These are phyloP conservation scores for Pezicula radicicola DNA, from an alignment of 2,329 filamentous ascomycete genomes.

Conservation along the genomic window DNA sequence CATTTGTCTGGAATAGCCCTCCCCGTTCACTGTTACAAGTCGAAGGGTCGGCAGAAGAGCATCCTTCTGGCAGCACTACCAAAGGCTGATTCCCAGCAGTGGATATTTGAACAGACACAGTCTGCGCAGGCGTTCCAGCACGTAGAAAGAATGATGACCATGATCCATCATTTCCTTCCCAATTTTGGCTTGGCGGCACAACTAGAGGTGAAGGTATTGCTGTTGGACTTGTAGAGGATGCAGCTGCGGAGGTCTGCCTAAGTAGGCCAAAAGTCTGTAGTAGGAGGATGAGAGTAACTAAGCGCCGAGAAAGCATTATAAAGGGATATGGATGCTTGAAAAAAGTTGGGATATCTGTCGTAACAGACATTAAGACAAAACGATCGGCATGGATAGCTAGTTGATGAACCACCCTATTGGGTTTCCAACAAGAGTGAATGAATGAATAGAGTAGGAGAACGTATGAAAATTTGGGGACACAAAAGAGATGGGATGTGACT, in stretches of 20 bases:
- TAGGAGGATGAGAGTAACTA: too few relatives aligned
- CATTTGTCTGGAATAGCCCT: constrained; percentile 4
- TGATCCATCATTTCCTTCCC: constrained; percentile 29
- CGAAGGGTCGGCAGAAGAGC: constrained; percentile 4
- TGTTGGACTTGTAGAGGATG: not conserved
- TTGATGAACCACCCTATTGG: too few relatives aligned
- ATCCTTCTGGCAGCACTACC: constrained; percentile 19
- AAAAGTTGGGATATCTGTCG: too few relatives aligned
- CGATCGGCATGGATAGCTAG: too few relatives aligned
- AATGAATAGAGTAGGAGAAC: too few relatives aligned
- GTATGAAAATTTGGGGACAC: too few relatives aligned
- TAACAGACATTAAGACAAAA: too few relatives aligned
- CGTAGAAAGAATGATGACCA: constrained; percentile 37
- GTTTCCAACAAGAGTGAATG: too few relatives aligned
- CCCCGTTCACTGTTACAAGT: constrained; percentile 11
- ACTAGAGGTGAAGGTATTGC: not conserved
- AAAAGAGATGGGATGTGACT: too few relatives aligned
- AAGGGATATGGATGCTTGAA: too few relatives aligned
- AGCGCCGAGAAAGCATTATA: too few relatives aligned
- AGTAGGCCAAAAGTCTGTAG: too few relatives aligned
- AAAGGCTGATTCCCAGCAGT: constrained; percentile 33
- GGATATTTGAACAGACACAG: constrained; percentile 32
- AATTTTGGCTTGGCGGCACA: constrained; percentile 10
- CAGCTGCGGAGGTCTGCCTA: not conserved
- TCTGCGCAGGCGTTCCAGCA: constrained; percentile 34